Evolutionary conservation across 768 basidiomycete genomes (phyloP).

Genomic region (Phaeolepiota aurea): DNA sequence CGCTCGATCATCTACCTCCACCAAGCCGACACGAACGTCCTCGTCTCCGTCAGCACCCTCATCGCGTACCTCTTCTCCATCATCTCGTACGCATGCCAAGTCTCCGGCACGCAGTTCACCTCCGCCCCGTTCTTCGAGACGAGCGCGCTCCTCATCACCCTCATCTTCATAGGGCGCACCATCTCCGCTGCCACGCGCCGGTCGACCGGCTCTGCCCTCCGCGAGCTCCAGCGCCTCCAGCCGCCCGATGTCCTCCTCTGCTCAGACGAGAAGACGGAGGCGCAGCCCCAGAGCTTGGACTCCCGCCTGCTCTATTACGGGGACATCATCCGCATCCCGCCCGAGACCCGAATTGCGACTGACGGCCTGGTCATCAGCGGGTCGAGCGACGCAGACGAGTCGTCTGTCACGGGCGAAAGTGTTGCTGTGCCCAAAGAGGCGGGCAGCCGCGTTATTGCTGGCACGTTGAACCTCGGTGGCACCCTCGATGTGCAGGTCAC

Average conservation of each 20-base stretch:
- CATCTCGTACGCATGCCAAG: constrained; percentile 25
- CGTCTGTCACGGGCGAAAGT: constrained; percentile 93
- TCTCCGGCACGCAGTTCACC: constrained; percentile 34
- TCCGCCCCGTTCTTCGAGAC: constrained; percentile 98
- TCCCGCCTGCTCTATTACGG: constrained; percentile 94
- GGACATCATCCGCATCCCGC: constrained; percentile 88
- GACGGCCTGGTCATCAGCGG: constrained; percentile 89
- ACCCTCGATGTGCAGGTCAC: constrained; percentile 95
- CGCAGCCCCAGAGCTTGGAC: constrained; percentile 81
- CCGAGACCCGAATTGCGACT: constrained; percentile 94
- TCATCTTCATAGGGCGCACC: constrained; percentile 91
- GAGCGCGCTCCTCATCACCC: constrained; percentile 96
- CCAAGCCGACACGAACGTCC: constrained; percentile 27
- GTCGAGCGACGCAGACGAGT: constrained; percentile 87
- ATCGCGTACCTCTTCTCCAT: constrained; percentile 32
- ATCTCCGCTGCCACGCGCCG: constrained; percentile 97
- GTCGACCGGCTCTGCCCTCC: constrained; percentile 92
- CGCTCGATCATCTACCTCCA: constrained; percentile 25
- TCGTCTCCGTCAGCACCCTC: constrained; percentile 28
- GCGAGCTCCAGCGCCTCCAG: constrained; percentile 91
- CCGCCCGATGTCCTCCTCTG: constrained; percentile 97
- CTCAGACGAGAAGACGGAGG: constrained; percentile 73
- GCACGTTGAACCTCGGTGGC: constrained; percentile 95
- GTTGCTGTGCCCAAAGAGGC: constrained; percentile 77
- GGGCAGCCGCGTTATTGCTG: constrained; percentile 88